Evolutionary conservation across 768 basidiomycete species (phyloP), one percentile per base, ranked within the genome.

Genomic region (Mycena haematopus): DNA sequence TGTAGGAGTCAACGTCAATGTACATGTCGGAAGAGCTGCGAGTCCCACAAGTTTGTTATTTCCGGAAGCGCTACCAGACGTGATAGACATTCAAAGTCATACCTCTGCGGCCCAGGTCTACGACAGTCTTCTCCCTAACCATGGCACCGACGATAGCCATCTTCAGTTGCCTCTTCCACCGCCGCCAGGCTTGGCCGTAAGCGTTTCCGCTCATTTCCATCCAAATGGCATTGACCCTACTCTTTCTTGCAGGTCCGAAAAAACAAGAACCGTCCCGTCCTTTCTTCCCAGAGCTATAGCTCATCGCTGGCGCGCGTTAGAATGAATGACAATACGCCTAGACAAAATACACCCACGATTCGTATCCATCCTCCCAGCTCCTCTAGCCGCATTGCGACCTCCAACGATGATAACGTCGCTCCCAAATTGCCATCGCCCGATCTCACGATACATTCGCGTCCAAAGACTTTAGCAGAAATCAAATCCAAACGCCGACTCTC

Each of bases 401-500:
- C 55, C 13, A 55, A 35, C 36, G 36, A 36, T 49, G 33, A 31
- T 24, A 10, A 31, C 5, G 19, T 27, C 38, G 17, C 38, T 51
- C 36, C 52, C 15, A 62, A 63, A 42, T 33, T 52, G 11, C 61
- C 56, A 60, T 51, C 73, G 68, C 62, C 74, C 69, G 31, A 75
- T 71, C 56, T 76, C 72, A 31, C 65, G 27, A 25, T 49, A 25
- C 68, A 68, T 55, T 58, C 65, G 21, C 65, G 62, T 47, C 66
- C 66, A 24, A 65, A 61, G 50, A 63, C 67, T 38, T 67, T 77
- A 4, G 67, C 73, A 56, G 76, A 78, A 68, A 77, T 78, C 54
- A 76, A 75, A 65, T 74, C 75, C 53, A 77, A 71, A 60, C 74
- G 77, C 42, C 75, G 75, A 35, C 71, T 78, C 47, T 78, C 79